A percentile compares a stretch with the other conserved stretches of the same genome.
phyloP scores from a whole-genome alignment of 2,329 filamentous ascomycete species.

The Cladobotryum protrusum region DNA sequence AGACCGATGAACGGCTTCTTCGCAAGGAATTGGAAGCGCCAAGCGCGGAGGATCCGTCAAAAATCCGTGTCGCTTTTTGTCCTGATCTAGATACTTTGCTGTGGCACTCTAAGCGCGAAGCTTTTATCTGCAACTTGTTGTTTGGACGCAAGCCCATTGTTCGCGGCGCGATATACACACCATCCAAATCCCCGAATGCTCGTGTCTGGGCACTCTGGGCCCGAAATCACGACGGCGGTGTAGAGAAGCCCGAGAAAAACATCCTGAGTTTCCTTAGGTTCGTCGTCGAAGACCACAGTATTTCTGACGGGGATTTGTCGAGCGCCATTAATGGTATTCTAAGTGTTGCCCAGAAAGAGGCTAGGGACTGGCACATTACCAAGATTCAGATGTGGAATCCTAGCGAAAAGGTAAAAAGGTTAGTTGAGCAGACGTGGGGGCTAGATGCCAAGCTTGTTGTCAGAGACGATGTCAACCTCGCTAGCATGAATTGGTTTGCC shows the following conservation, averaged over 20 bases:
- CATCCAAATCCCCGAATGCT: constrained; percentile 37
- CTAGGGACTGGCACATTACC: constrained; percentile 62
- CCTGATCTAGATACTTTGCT: constrained; percentile 25
- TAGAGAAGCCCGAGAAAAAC: constrained; percentile 52
- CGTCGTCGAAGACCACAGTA: constrained; percentile 52
- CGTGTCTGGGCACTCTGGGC: constrained; percentile 73
- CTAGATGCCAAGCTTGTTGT: constrained; percentile 46
- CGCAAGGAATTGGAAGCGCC: constrained; percentile 41
- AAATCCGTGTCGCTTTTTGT: constrained; percentile 28
- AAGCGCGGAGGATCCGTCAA: constrained; percentile 11
- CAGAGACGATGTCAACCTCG: constrained; percentile 61
- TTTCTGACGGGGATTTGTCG: constrained; percentile 37
- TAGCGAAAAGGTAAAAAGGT: constrained; percentile 40
- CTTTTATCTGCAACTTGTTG: constrained; percentile 64
- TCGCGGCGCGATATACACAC: constrained; percentile 63
- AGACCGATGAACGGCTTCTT: constrained; percentile 58
- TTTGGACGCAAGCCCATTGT: constrained; percentile 50
- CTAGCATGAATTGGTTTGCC: constrained; percentile 67
- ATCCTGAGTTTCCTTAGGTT: constrained; percentile 64
- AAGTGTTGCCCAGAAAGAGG: constrained; percentile 61
- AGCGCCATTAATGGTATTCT: constrained; percentile 58
- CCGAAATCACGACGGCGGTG: constrained; percentile 55
- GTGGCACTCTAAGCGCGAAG: constrained; percentile 71
- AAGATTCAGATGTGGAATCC: constrained; percentile 83
- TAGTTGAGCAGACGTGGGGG: constrained; percentile 40